Evolutionary conservation across 495 filamentous ascomycete genomes (phyloP).

Genomic region (Delitschia confertaspora): DNA sequence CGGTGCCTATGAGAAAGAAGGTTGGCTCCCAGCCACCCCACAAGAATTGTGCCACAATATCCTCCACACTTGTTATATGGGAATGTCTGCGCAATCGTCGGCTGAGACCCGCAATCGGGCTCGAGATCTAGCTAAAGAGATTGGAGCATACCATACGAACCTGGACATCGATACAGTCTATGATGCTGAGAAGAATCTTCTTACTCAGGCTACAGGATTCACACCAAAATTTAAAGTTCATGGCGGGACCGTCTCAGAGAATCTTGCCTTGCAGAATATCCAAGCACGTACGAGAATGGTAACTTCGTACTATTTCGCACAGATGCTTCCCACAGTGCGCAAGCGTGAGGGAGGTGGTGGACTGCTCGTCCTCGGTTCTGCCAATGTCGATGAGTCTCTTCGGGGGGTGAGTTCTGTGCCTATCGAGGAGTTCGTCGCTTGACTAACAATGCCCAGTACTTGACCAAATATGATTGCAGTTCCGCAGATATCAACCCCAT

Average conservation of each 20-base stretch:
- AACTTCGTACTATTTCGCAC: conserved; percentile 64
- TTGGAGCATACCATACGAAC: conserved; percentile 68
- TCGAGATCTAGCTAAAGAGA: conserved; percentile 54
- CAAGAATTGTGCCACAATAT: conserved; percentile 43
- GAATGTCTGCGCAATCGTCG: conserved; percentile 61
- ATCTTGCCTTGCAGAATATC: conserved; percentile 69
- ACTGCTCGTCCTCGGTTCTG: conserved; percentile 57
- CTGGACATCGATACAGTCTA: conserved; percentile 66
- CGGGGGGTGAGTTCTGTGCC: too few species aligned
- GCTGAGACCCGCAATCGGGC: conserved; percentile 65
- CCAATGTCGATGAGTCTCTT: conserved; percentile 47
- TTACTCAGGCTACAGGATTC: conserved; percentile 47
- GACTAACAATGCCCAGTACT: conserved; percentile 60
- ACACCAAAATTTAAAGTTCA: conserved; percentile 60
- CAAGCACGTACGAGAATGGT: conserved; percentile 80
- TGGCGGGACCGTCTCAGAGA: conserved; percentile 53
- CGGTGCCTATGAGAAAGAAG: conserved; percentile 43
- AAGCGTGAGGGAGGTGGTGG: conserved; percentile 45
- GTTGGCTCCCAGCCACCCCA: conserved; percentile 43
- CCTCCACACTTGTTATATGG: conserved; percentile 76
- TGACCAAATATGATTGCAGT: conserved; percentile 62
- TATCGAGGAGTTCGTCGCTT: too few species aligned
- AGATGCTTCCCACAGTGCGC: conserved; percentile 52
- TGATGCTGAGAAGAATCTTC: conserved; percentile 45
- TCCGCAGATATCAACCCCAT: conserved; percentile 40